Evolutionary conservation across 1,284 basidiomycete genomes (phyloP), one percentile per base, ranked within the genome.

Genomic region (Phellopilus nigrolimitatus): DNA sequence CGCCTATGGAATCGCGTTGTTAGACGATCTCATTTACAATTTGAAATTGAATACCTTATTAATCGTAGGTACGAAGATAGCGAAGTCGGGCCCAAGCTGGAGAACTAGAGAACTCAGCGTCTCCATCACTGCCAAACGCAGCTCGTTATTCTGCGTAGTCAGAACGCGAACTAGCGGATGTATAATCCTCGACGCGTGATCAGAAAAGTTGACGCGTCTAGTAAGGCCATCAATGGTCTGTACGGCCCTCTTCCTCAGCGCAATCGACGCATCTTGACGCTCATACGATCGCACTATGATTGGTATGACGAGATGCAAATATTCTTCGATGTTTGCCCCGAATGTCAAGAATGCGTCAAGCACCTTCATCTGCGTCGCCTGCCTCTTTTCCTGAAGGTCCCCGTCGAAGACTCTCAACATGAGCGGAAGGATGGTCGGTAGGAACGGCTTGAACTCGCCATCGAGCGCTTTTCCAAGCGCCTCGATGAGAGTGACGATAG

Each of bases 261-360:
- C 71, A 1, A 80, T 78, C 1, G 86, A 79, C 1, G 82, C 87
- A 59, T 95, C 92, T 0, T 80, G 69, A 43, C 91, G 79, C 67
- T 99, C 97, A 60, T 95, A 95, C 3, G 92, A 85, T 63, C 84
- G 88, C 53, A 98, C 88, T 56, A 99, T 92, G 57, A 95, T 88
- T 0, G 97, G 97, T 47, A 99, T 88, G 56, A 99, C 88, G 28
- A 99, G 84, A 66, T 98, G 95, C 17, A 99, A 77, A 67, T 98
- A 99, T 66, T 99, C 97, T 66, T 99, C 97, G 54, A 99, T 89
- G 66, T 95, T 98, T 4, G 90, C 80, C 2, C 97, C 97, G 61
- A 99, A 98, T 1, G 94, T 93, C 59, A 91, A 79, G 66, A 98
- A 92, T 0, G 95, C 93, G 59, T 92, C 91, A 44, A 99, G 87